Conservation (phyloP, 441 rosid genomes). For the Croton setiger region DNA sequence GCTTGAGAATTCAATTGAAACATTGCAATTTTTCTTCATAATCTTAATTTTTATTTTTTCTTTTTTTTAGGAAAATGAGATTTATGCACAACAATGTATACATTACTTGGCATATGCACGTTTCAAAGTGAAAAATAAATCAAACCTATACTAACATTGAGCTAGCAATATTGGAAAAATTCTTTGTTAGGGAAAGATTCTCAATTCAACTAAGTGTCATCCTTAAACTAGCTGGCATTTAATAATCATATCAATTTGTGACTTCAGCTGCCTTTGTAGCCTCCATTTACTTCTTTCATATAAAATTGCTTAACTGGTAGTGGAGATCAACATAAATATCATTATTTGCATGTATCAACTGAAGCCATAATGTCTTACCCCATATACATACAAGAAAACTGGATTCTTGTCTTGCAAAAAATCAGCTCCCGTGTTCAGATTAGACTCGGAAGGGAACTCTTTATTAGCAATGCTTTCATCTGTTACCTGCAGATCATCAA, state of each 20-base stretch:
- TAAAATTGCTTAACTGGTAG: neutral
- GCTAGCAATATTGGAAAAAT: too few relatives aligned
- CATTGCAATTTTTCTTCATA: too few relatives aligned
- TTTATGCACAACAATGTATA: too few relatives aligned
- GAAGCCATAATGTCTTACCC: slow-evolving; percentile 47
- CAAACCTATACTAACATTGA: too few relatives aligned
- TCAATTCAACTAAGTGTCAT: neutral
- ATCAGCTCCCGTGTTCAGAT: slow-evolving; percentile 29
- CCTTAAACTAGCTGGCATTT: neutral
- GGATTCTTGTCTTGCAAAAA: slow-evolving; percentile 31
- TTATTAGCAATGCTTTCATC: slow-evolving; percentile 28
- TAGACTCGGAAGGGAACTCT: slow-evolving; percentile 33
- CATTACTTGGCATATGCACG: too few relatives aligned
- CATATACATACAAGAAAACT: slow-evolving; percentile 55
- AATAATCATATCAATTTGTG: neutral
- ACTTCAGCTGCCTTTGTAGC: neutral
- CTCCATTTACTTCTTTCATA: neutral
- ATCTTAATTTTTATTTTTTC: too few relatives aligned
- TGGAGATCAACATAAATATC: too few relatives aligned
- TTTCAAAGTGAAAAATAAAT: too few relatives aligned
- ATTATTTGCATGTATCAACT: too few relatives aligned
- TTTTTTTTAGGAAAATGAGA: too few relatives aligned
- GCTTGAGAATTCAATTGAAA: slow-evolving; percentile 1
- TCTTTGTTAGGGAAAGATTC: neutral
- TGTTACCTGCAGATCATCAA: slow-evolving; percentile 30